phyloP scores from a whole-genome alignment of 140 eudicot genomes.

The Stevia rebaudiana region DNA sequence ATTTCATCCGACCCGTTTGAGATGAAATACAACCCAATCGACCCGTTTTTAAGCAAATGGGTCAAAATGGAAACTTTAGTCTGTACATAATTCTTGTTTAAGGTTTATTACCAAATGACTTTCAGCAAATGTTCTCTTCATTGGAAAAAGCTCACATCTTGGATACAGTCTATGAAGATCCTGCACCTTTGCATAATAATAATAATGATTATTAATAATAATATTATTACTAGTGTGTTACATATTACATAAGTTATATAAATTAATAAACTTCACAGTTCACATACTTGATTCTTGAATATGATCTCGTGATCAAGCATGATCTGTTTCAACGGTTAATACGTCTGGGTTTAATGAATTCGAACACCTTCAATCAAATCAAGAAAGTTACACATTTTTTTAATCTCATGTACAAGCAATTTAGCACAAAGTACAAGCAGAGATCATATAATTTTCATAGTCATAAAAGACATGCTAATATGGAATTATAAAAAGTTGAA shows the following conservation, averaged over 20 bases:
- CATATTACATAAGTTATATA: not conserved
- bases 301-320: constrained; percentile 23
- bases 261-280: not conserved
- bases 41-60: not conserved
- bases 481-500: not conserved
- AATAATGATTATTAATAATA: too few relatives aligned
- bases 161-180: constrained; percentile 16
- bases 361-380: constrained; percentile 20
- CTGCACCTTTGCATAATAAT: constrained; percentile 4
- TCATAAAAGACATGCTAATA: constrained; percentile 10
- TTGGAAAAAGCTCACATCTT: constrained; percentile 17
- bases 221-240: not conserved
- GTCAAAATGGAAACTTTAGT: not conserved
- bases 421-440: not conserved
- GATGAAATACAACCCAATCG: constrained; percentile 2
- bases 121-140: constrained; percentile 13
- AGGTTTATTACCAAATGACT: constrained; percentile 17
- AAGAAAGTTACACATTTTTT: constrained; percentile 10
- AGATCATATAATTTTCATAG: constrained; percentile 4
- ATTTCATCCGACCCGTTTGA: not conserved
- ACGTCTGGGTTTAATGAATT: constrained; percentile 2
- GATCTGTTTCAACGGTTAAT: not conserved
- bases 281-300: constrained; percentile 20
- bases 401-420: constrained; percentile 9
- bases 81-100: not conserved